Conservation (phyloP, 371 early-diverging fungal genomes). For the Circinella minor region DNA sequence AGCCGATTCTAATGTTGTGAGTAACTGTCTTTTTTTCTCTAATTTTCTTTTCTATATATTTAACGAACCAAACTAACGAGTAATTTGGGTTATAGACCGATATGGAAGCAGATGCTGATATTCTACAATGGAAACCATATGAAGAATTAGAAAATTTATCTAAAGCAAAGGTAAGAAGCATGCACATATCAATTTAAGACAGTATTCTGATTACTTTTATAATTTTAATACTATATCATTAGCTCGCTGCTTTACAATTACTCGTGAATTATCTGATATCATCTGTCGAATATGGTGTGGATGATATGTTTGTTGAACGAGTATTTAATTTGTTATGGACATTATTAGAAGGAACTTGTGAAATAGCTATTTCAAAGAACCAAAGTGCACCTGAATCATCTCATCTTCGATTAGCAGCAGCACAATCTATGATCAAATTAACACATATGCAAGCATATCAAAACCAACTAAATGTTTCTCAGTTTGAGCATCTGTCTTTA, state of each 20-base stretch:
- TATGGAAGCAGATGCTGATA: neutral
- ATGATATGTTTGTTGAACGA: slow-evolving; percentile 21
- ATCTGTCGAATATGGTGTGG: slow-evolving; percentile 11
- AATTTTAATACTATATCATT: neutral
- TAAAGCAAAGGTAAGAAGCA: slow-evolving; percentile 33
- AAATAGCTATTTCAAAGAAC: slow-evolving; percentile 27
- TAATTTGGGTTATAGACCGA: no score
- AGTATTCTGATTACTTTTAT: no score
- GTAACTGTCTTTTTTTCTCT: neutral
- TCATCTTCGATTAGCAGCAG: slow-evolving; percentile 68
- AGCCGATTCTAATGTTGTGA: slow-evolving; percentile 17
- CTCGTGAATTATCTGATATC: slow-evolving; percentile 39
- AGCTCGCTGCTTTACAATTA: slow-evolving; percentile 35
- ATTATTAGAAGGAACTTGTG: slow-evolving; percentile 30
- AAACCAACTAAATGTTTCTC: slow-evolving; percentile 51
- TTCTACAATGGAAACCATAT: slow-evolving; percentile 38
- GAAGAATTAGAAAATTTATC: slow-evolving; percentile 31
- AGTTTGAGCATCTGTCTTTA: slow-evolving; percentile 65
- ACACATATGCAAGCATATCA: slow-evolving; percentile 57
- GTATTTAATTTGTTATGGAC: slow-evolving; percentile 36
- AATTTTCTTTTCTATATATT: no score
- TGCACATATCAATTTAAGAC: neutral
- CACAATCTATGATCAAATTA: slow-evolving; percentile 70
- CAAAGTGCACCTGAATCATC: slow-evolving; percentile 46
- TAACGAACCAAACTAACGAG: neutral